Evolutionary conservation across 2,329 filamentous ascomycete species (phyloP).

Genomic region (Pseudogymnoascus sp.): DNA sequence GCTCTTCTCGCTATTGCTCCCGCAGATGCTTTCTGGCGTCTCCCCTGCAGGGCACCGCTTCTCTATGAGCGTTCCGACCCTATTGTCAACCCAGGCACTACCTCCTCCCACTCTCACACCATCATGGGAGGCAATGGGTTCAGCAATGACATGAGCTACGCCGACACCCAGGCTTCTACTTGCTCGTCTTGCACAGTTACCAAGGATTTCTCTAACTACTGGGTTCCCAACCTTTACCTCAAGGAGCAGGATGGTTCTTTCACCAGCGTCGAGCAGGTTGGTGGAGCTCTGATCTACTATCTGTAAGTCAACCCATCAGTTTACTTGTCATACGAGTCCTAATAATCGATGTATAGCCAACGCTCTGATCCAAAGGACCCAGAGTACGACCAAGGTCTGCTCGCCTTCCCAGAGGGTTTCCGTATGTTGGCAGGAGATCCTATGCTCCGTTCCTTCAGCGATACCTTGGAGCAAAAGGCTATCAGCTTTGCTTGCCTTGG

Average conservation of each 20-base stretch:
- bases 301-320: conserved; percentile 29
- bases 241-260: conserved; percentile 50
- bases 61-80: conserved; percentile 51
- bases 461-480: conserved; percentile 41
- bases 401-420: conserved; percentile 54
- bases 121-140: conserved; percentile 59
- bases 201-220: conserved; percentile 60
- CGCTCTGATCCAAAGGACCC: conserved; percentile 34
- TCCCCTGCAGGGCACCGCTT: conserved; percentile 30
- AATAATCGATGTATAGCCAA: conserved; percentile 26
- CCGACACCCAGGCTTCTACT: conserved; percentile 43
- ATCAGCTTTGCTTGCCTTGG: conserved; percentile 51
- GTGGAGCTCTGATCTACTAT: conserved; percentile 52
- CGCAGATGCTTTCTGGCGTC: conserved; percentile 41
- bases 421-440: conserved; percentile 60
- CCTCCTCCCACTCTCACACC: conserved; percentile 52
- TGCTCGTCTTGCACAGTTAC: conserved; percentile 60
- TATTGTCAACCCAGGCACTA: conserved; percentile 46
- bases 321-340: neutral
- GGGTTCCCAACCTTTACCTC: conserved; percentile 55
- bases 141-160: conserved; percentile 45
- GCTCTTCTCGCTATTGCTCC: conserved; percentile 16
- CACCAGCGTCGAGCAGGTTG: conserved; percentile 35
- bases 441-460: conserved; percentile 41
- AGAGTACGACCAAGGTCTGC: conserved; percentile 39